Evolutionary conservation across 176 grass and related monocot genomes (phyloP), one percentile per base, ranked within the genome.

Genomic region (Hordeum vulgare): DNA sequence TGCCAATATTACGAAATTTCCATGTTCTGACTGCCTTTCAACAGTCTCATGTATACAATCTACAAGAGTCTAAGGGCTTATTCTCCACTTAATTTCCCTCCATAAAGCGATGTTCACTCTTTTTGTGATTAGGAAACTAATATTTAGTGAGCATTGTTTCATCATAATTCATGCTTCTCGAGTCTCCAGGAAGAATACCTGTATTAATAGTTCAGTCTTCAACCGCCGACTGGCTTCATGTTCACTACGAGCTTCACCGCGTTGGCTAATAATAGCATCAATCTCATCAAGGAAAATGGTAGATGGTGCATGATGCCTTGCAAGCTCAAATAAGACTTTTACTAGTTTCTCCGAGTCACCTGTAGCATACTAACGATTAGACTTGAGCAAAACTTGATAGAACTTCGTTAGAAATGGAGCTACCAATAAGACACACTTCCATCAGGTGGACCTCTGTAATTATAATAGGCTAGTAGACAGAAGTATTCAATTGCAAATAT

Each of bases 201-300:
- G 96, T 89, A 98, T 91, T 71, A 93, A 86, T 67, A 95, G 79
- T 75, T 98, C 96, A 42, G 92, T 98, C 87, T 98, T 98, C 79
- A 98, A 81, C 64, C 93, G 89, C 33, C 86, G 87, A 78, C 96
- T 98, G 42, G 90, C 93, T 93, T 98, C 96, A 80, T 98, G 96
- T 81, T 98, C 95, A 58, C 95, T 95, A 47, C 88, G 92, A 83
- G 95, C 96, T 83, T 98, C 93, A 66, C 92, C 96, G 47, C 92
- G 90, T 75, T 95, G 93, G 64, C 93, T 95, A 85, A 93, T 95
- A 61, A 95, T 95, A 83, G 92, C 90, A 90, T 95, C 96, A 63
- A 98, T 93, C 82, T 98, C 96, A 80, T 98, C 96, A 77, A 98
- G 89, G 59, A 95, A 98, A 88, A 98, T 93, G 44, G 93, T 95